Evolutionary conservation across 495 filamentous ascomycete genomes (phyloP), one percentile per base, ranked within the genome.

Genomic region (Penicillium paradoxum): DNA sequence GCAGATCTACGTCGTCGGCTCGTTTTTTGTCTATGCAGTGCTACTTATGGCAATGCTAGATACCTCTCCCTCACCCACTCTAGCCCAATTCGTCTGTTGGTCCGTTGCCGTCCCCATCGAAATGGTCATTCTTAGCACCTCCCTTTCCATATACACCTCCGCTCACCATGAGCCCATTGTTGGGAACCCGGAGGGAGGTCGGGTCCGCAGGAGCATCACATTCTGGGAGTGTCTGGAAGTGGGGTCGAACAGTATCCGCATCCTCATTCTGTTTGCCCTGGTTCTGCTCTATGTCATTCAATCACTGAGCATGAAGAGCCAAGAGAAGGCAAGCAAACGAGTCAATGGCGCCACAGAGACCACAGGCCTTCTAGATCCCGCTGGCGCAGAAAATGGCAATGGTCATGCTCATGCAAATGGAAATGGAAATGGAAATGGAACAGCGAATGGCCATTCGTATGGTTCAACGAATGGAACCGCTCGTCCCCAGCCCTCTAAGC

Each of bases 41-140:
- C 70, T 90, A 62, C 79, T 92, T 40, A 83, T 96, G 59, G 87
- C 89, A 19, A 73, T 95, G 44, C 72, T 95, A 57, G 91, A 95
- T 65, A 85, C 85, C 45, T 79, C 79, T 49, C 82, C 86, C 6
- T 84, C 87, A 19, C 91, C 91, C 4, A 88, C 79, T 25, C 65
- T 79, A 17, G 82, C 84, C 22, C 89, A 95, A 64, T 78, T 89
- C 38, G 69, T 84, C 15, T 83, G 86, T 47, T 96, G 91, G 91
- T 63, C 74, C 29, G 63, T 90, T 37, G 85, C 83, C 19, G 60
- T 85, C 24, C 67, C 83, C 17, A 73, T 87, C 49, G 91, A 96
- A 67, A 51, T 84, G 19, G 68, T 84, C 40, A 83, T 95, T 39
- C 69, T 91, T 50, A 78, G 79, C 48, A 76, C 79, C 30, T 86